phyloP scores from a whole-genome alignment of 371 early-diverging fungal genomes.

The Capillidium rhysosporum region DNA sequence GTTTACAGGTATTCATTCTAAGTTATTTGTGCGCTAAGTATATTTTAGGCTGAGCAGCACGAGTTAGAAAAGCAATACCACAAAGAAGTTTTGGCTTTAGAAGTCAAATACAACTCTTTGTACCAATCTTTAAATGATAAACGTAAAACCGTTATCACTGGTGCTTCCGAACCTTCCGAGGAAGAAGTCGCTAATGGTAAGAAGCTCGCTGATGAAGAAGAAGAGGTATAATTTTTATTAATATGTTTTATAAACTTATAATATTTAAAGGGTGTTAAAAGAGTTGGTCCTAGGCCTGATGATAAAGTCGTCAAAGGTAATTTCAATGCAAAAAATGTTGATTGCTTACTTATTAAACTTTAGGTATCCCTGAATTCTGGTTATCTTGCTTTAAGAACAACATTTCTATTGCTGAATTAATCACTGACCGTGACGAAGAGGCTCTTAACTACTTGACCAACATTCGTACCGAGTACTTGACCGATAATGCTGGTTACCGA shows the following conservation, averaged over 20 bases:
- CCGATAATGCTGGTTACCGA: slow-evolving; percentile 64
- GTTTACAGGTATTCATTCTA: slow-evolving; percentile 2
- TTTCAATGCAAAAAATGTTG: too few relatives aligned
- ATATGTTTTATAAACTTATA: slow-evolving; percentile 7
- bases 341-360: slow-evolving; percentile 7
- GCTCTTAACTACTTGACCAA: slow-evolving; percentile 65
- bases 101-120: slow-evolving; percentile 68
- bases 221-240: slow-evolving; percentile 12
- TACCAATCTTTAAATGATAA: slow-evolving; percentile 70
- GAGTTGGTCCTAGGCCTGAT: slow-evolving; percentile 8
- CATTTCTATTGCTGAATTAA: slow-evolving; percentile 48
- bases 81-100: slow-evolving; percentile 69
- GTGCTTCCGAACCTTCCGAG: slow-evolving; percentile 68
- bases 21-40: background rate
- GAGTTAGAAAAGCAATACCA: slow-evolving; percentile 68
- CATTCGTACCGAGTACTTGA: slow-evolving; percentile 62
- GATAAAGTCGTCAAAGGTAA: slow-evolving; percentile 10
- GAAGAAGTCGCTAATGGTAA: slow-evolving; percentile 47
- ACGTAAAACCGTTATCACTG: slow-evolving; percentile 48
- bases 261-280: background rate
- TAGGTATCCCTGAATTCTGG: slow-evolving; percentile 82
- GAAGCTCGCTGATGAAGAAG: slow-evolving; percentile 26
- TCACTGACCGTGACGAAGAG: slow-evolving; percentile 74
- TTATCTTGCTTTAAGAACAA: slow-evolving; percentile 68
- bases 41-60: slow-evolving; percentile 41